These are phyloP conservation scores for Clonostachys solani DNA, from an alignment of 2,329 filamentous ascomycete species.

Conservation along the genomic window DNA sequence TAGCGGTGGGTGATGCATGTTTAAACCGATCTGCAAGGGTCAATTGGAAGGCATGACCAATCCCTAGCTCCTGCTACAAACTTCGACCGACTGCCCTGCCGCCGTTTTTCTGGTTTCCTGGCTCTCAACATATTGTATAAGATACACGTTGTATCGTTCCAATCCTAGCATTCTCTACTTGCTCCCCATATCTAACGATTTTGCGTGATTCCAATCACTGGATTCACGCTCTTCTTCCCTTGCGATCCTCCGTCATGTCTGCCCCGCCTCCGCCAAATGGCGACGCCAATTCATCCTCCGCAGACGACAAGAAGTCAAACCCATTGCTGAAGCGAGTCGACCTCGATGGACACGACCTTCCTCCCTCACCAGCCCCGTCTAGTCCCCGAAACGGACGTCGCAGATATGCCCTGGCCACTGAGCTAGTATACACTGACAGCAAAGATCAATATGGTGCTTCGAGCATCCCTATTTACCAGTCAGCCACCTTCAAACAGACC, in stretches of 20 bases:
- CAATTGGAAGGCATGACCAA: no score
- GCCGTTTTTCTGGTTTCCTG: no score
- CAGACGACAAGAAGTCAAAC: slow-evolving; percentile 21
- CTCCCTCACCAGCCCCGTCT: slow-evolving; percentile 89
- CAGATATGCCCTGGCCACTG: slow-evolving; percentile 90
- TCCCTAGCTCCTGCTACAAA: no score
- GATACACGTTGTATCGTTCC: no score
- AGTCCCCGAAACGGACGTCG: slow-evolving; percentile 77
- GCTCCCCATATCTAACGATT: no score
- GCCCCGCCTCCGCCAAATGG: slow-evolving; percentile 15
- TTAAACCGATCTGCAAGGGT: no score
- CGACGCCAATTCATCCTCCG: slow-evolving; percentile 9
- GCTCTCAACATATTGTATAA: no score
- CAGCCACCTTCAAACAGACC: slow-evolving; percentile 94
- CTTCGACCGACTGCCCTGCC: no score
- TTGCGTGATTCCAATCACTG: neutral
- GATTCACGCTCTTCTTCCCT: neutral
- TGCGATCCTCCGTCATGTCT: slow-evolving; percentile 14
- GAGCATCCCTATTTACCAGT: slow-evolving; percentile 97
- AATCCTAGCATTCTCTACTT: no score
- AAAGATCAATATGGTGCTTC: slow-evolving; percentile 97
- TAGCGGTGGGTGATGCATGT: no score
- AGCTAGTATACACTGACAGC: slow-evolving; percentile 92
- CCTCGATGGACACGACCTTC: slow-evolving; percentile 78
- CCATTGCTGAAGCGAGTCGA: slow-evolving; percentile 61